These are phyloP conservation scores for Chaetomiaceae sp. DNA, from an alignment of 2,329 filamentous ascomycete genomes.

Conservation along the genomic window DNA sequence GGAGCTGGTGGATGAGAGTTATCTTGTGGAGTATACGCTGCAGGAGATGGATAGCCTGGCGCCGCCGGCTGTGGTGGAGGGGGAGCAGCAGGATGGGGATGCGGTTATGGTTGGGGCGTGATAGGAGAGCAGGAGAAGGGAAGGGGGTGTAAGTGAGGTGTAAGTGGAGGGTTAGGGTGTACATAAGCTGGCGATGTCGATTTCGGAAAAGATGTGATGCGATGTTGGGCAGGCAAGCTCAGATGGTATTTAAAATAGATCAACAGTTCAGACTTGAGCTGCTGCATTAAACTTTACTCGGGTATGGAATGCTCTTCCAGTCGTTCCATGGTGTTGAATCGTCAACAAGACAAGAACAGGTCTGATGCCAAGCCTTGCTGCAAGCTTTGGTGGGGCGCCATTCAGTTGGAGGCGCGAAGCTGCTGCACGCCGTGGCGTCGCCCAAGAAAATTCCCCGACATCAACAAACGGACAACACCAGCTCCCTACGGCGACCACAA, in stretches of 20 bases:
- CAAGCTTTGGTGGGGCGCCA: constrained; percentile 18
- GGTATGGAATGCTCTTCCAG: background rate
- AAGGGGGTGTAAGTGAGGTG: background rate
- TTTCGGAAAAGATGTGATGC: background rate
- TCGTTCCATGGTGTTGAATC: too few species aligned
- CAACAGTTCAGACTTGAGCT: background rate
- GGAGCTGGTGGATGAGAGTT: constrained; percentile 90
- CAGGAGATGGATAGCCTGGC: constrained; percentile 81
- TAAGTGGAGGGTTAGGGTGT: constrained; percentile 2
- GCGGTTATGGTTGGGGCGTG: constrained; percentile 28
- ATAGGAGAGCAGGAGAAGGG: background rate
- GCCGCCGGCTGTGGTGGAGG: constrained; percentile 32
- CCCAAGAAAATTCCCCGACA: constrained; percentile 4
- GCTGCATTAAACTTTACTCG: background rate
- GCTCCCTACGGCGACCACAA: background rate
- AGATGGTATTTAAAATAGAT: background rate
- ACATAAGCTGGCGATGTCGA: background rate
- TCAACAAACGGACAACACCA: background rate
- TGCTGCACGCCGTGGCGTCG: background rate
- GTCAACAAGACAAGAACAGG: too few species aligned
- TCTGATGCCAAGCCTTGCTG: constrained; percentile 11
- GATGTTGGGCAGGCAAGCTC: background rate
- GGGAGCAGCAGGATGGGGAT: constrained; percentile 23
- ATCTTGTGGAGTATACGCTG: constrained; percentile 87
- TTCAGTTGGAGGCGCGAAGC: background rate